Evolutionary conservation across 768 basidiomycete species (phyloP).

Genomic region (Lepiota brunneoincarnata): DNA sequence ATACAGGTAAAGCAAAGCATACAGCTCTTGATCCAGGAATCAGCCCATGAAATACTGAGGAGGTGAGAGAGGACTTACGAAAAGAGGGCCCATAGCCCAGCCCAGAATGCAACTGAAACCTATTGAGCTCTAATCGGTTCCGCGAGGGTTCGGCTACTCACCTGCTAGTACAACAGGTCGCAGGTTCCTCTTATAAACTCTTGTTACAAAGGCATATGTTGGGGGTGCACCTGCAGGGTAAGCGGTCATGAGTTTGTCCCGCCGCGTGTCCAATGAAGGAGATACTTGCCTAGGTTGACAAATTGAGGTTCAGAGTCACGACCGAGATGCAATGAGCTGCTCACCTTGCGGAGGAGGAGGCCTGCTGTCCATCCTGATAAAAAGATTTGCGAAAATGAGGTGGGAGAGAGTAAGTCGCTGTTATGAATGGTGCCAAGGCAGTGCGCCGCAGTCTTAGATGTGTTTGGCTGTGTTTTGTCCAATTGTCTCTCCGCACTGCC

Average conservation of each 20-base stretch:
- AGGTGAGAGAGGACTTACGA: conserved; percentile 43
- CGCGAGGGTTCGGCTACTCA: conserved; percentile 15
- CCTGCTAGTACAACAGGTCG: conserved; percentile 58
- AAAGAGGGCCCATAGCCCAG: conserved; percentile 58
- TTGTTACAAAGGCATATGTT: conserved; percentile 56
- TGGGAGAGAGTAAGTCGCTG: not conserved
- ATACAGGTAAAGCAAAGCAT: conserved; percentile 17
- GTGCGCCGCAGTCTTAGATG: not conserved
- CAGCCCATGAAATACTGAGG: not conserved
- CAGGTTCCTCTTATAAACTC: conserved; percentile 54
- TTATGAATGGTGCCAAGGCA: conserved; percentile 7
- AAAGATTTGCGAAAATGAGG: not conserved
- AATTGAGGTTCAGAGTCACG: not conserved
- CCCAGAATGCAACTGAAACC: conserved; percentile 37
- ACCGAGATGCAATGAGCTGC: conserved; percentile 9
- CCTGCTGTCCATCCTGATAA: conserved; percentile 30
- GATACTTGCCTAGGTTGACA: not conserved
- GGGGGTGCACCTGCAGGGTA: conserved; percentile 44
- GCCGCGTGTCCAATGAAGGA: not conserved
- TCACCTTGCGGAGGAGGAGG: conserved; percentile 40
- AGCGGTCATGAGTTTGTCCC: not conserved
- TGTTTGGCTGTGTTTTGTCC: conserved; percentile 5
- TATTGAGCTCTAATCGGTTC: not conserved
- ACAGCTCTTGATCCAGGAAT: conserved; percentile 26
- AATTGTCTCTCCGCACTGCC: not conserved